Conservation (phyloP, 192 early-diverging fungal species). For the Umbelopsis sp. region DNA sequence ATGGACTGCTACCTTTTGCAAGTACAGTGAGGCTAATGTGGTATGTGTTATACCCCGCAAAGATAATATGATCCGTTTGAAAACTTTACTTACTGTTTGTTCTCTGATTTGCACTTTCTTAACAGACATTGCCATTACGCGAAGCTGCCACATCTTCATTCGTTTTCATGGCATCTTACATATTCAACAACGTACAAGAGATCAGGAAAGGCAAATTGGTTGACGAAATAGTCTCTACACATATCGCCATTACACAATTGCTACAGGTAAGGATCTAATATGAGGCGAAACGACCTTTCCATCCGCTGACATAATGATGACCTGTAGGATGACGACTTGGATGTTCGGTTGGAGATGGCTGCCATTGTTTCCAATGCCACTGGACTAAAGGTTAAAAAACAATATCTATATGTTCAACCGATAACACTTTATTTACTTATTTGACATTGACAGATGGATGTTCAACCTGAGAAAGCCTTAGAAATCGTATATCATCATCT, state of each 20-base stretch:
- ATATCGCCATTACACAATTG: conserved; percentile 42
- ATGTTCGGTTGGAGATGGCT: conserved; percentile 70
- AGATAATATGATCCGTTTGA: too few species aligned
- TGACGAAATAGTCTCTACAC: conserved; percentile 39
- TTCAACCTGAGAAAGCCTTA: conserved; percentile 57
- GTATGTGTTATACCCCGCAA: conserved; percentile 28
- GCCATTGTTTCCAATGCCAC: conserved; percentile 59
- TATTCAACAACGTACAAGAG: conserved; percentile 37
- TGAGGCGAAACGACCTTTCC: conserved; percentile 38
- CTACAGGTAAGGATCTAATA: conserved; percentile 45
- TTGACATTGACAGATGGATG: conserved; percentile 43
- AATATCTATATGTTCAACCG: not conserved
- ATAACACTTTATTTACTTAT: conserved; percentile 4
- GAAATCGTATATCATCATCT: conserved; percentile 48
- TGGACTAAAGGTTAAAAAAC: conserved; percentile 47
- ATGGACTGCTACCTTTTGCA: conserved; percentile 42
- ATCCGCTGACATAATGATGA: conserved; percentile 18
- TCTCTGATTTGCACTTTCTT: not conserved
- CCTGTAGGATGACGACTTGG: conserved; percentile 81
- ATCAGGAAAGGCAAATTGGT: conserved; percentile 1
- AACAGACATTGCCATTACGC: conserved; percentile 58
- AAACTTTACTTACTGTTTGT: too few species aligned
- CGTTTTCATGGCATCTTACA: conserved; percentile 32
- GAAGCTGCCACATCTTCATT: conserved; percentile 54
- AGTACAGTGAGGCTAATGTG: conserved; percentile 48